These are phyloP conservation scores for Venturia asperata DNA, from an alignment of 2,329 filamentous ascomycete genomes.

Conservation along the genomic window DNA sequence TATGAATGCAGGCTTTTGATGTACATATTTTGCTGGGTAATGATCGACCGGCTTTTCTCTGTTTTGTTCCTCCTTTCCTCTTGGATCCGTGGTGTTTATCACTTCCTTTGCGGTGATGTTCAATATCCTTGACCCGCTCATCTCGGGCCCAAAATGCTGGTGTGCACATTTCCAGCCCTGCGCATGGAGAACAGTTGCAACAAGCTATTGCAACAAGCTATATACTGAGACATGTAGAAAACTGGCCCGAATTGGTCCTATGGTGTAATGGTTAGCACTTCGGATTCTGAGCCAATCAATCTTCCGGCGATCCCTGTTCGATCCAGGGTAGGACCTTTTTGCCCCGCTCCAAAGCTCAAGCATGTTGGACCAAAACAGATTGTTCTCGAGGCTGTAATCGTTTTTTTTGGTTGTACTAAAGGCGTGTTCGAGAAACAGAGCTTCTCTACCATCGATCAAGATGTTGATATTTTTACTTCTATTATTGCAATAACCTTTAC, in stretches of 20 bases:
- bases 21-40: neutral
- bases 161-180: too few species aligned
- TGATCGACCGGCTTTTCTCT: neutral
- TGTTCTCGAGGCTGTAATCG: too few species aligned
- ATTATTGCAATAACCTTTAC: neutral
- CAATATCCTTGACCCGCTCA: neutral
- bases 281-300: neutral
- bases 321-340: slow-evolving; percentile 12
- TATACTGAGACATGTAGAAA: neutral
- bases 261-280: slow-evolving; percentile 16
- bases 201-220: too few species aligned
- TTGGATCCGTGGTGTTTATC: neutral
- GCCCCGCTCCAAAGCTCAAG: too few species aligned
- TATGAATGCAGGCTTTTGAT: neutral
- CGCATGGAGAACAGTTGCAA: too few species aligned
- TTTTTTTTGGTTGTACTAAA: too few species aligned
- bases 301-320: slow-evolving; percentile 14
- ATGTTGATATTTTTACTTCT: neutral
- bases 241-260: neutral
- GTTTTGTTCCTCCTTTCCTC: too few species aligned
- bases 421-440: too few species aligned
- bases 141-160: neutral
- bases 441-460: too few species aligned
- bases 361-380: too few species aligned
- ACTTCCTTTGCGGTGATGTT: neutral